Base-by-base conservation (phyloP, 2,329 filamentous ascomycete genomes). In the Metarhizium robertsii region DNA sequence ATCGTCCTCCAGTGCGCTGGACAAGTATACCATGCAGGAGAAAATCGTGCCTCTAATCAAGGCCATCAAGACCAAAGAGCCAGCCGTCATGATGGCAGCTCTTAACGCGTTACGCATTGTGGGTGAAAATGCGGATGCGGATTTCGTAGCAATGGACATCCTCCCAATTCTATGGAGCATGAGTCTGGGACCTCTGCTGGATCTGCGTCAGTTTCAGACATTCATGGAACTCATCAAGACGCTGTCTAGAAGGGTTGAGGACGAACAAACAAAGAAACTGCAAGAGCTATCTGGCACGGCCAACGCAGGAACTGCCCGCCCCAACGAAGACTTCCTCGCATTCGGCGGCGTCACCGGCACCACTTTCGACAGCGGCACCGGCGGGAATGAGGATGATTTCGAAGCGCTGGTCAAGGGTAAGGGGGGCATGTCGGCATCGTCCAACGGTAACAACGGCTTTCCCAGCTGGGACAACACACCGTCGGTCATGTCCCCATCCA, bases 11-110 rank as follows among this genome's bases (percentile, higher is more conserved):
- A 90, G 85, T 2, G 92, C 92, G 3, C 76, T 99, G 32, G 94
- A 99, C 74, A 97, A 97, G 69, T 97, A 94, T 66, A 97, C 94
- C 0, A 92, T 99, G 74, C 94, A 99, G 69, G 94, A 99, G 68
- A 97, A 96, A 74, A 88, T 99, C 38, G 82, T 97, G 0, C 94
- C 94, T 0, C 74, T 97, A 4, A 79, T 99, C 58, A 91, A 89
- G 65, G 91, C 79, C 2, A 97, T 99, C 74, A 97, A 96, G 72
- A 99, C 94, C 0, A 97, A 96, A 67, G 94, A 99, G 69, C 94
- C 94, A 0, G 92, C 91, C 7, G 94, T 99, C 10, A 97, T 97
- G 89, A 88, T 97, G 77, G 92, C 92, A 6, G 87, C 91, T 0
- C 76, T 97, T 38, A 86, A 86, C 55, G 90, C 96, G 1, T 84